Percentiles rank a stretch among this genome's conserved stretches.
These are phyloP conservation scores for Crithidia fasciculata DNA, from an alignment of 208 protist species.

Conservation along the genomic window DNA sequence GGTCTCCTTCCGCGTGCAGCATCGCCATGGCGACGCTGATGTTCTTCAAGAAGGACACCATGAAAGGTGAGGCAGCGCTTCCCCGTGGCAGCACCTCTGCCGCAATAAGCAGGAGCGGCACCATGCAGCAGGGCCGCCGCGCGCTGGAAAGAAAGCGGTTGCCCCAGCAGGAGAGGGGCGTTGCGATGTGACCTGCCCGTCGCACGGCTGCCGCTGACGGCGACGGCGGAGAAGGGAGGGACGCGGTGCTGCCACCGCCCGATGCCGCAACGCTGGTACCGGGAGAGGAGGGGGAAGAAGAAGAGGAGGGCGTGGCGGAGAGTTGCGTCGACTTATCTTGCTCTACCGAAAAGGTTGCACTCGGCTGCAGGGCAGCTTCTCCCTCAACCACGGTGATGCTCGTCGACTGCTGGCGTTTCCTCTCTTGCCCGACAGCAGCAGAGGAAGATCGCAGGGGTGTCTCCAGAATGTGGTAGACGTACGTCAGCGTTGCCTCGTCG, in stretches of 20 bases:
- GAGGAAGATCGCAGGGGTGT: conserved; percentile 18
- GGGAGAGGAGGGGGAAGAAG: background rate
- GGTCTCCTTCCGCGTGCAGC: background rate
- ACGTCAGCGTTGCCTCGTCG: conserved; percentile 20
- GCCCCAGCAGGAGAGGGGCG: conserved; percentile 18
- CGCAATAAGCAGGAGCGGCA: conserved; percentile 46
- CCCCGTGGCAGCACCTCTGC: conserved; percentile 37
- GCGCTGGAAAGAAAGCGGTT: conserved; percentile 61
- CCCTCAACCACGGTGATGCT: no score
- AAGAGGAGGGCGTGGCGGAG: background rate
- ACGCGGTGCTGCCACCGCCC: background rate
- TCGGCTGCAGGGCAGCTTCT: no score
- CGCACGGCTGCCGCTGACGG: background rate
- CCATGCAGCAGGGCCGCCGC: conserved; percentile 46
- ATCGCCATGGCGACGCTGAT: conserved; percentile 41
- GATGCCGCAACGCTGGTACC: background rate
- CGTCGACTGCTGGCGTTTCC: no score
- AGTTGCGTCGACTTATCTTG: no score
- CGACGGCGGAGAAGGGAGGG: background rate
- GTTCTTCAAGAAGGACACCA: conserved; percentile 46
- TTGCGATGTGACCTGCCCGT: background rate
- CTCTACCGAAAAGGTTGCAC: no score
- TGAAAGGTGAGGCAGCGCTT: conserved; percentile 34
- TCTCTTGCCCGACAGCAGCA: background rate
- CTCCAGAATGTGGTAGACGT: conserved; percentile 30